A percentile compares a stretch with the other conserved stretches of the same genome.
Conservation (phyloP, 768 basidiomycete species). For the Macrolepiota dolichaula region DNA sequence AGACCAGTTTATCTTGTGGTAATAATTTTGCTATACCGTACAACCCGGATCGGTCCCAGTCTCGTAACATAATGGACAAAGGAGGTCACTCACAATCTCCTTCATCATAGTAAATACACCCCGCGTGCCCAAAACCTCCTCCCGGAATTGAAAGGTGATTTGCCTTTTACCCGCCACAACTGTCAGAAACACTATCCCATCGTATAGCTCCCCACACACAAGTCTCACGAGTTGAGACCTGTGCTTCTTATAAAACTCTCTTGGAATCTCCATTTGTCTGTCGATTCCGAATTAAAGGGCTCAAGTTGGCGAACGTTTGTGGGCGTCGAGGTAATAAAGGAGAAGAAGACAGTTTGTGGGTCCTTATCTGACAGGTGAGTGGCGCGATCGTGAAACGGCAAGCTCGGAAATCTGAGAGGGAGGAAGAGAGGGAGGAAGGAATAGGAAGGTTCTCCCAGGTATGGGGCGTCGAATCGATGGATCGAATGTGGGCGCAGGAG, state of each 20-base stretch:
- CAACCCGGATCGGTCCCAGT: background rate
- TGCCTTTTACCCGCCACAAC: background rate
- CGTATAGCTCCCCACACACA: background rate
- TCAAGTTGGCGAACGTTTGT: background rate
- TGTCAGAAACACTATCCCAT: background rate
- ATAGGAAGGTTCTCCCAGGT: too few species aligned
- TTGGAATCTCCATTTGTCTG: background rate
- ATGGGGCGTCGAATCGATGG: too few species aligned
- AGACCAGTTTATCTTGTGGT: background rate
- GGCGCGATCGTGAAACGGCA: too few species aligned
- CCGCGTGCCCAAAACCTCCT: background rate
- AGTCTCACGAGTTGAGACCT: background rate
- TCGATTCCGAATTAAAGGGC: background rate
- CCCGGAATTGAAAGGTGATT: background rate
- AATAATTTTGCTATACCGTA: conserved; percentile 4
- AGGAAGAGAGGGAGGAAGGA: too few species aligned
- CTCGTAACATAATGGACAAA: background rate
- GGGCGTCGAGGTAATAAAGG: background rate
- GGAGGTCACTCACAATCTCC: conserved; percentile 1
- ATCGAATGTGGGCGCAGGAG: too few species aligned
- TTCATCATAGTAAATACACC: background rate
- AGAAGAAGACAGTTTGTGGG: background rate
- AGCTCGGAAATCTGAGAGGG: too few species aligned
- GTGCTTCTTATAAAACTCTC: background rate
- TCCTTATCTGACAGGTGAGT: too few species aligned